Base-by-base conservation (phyloP, 768 basidiomycete genomes). In the Leccinellum rugosiceps region DNA sequence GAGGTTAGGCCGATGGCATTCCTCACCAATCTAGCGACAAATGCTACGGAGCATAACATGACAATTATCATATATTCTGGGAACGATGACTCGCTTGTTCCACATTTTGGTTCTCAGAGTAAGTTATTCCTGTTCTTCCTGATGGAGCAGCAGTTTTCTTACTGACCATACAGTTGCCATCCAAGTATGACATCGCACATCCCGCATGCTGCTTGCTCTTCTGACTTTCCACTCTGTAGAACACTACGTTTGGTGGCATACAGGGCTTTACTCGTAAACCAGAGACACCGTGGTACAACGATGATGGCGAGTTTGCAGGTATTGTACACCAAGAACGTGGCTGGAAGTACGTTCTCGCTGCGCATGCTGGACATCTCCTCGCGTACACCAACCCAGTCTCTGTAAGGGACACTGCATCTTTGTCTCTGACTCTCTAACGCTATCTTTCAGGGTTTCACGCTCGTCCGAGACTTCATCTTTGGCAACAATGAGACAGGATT, bases 181-280 rank as follows among this genome's bases (percentile, higher is more conserved):
- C 38, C 83, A 83, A 69, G 83, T 79, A 53, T 13, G 31, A 13
- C 31, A n/a, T n/a, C n/a, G n/a, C n/a, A n/a, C n/a, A n/a, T 32
- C 11, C 54, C 10, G 13, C 5, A 4, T 6, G 21, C 45, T 55
- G 32, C 28, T 25, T 30, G 6, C 17, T 13, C 30, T 31, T 21
- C 25, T n/a, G 19, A 6, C 2, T 10, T 11, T 25, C 19, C 23
- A 2, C 41, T 2, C 11, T 53, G 0, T 57, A 88, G 84, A 91
- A 91, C 64, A 88, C 87, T n/a, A 90, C 88, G 1, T 91, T 89
- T 64, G 87, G 87, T 26, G 87, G 87, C 7, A 83, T 84, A 41
- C 86, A 85, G 70, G 88, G 88, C 2, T 91, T 91, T 68, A 83
- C n/a, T n/a, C n/a, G n/a, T n/a, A n/a, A n/a, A n/a, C n/a, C n/a